Evolutionary conservation across 345 rosid species (phyloP).

Genomic region (Geranium rotundifolium): DNA sequence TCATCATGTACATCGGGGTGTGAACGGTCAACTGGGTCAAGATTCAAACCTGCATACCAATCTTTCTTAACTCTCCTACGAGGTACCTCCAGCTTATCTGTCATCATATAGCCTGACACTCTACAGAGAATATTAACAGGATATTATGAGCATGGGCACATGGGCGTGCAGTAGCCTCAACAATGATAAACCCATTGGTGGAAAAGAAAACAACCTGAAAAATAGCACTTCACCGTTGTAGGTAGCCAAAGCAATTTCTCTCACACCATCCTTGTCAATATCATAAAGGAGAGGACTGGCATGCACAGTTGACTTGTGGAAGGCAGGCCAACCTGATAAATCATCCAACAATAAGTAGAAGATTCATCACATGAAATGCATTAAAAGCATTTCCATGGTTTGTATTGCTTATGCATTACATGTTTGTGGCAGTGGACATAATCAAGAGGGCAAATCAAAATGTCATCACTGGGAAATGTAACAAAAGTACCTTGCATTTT

Average conservation of each 20-base stretch:
- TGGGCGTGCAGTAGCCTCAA: slow-evolving; percentile 2
- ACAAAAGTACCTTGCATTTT: slow-evolving; percentile 72
- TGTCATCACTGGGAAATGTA: not conserved
- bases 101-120: slow-evolving; percentile 91
- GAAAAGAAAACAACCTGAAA: slow-evolving; percentile 52
- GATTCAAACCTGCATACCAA: slow-evolving; percentile 81
- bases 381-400: not conserved
- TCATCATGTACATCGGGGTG: slow-evolving; percentile 88
- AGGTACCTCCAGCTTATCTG: slow-evolving; percentile 83
- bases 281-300: slow-evolving; percentile 88
- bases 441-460: no score
- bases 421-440: not conserved
- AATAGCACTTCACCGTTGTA: slow-evolving; percentile 92
- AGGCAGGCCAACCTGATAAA: slow-evolving; percentile 95
- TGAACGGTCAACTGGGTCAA: slow-evolving; percentile 90
- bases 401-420: not conserved
- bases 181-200: slow-evolving; percentile 2
- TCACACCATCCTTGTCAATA: slow-evolving; percentile 92
- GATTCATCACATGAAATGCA: not conserved
- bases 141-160: slow-evolving; percentile 1
- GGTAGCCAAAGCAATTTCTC: slow-evolving; percentile 91
- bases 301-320: slow-evolving; percentile 97
- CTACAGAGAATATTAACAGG: slow-evolving; percentile 28
- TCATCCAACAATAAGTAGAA: not conserved
- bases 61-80: slow-evolving; percentile 79